Evolutionary conservation across 83 land plant species (phyloP), one percentile per base, ranked within the genome.

Genomic region (Picea mariana): DNA sequence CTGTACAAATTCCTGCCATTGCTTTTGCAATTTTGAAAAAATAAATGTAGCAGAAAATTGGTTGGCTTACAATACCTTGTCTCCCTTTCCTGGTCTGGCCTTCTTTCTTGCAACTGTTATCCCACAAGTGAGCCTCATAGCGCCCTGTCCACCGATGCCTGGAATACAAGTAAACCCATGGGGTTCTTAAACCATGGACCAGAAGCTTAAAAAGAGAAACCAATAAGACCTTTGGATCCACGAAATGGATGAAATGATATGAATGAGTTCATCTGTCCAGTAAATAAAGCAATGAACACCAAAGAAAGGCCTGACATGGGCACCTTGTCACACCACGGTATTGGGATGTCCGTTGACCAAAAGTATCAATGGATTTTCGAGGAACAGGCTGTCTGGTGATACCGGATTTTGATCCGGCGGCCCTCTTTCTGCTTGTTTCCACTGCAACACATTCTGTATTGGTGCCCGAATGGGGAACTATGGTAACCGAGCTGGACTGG

Each of bases 331-430:
- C 95, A 24, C 87, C 97, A 85, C 97, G 84, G 47, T 93, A 95
- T 82, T 94, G 93, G 15, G 97, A 95, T 18, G 97, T 95, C 76
- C 97, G 84, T 80, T 95, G 97, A 3, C 97, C 97, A 82, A 95
- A 95, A 69, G 97, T 95, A 47, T 95, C 97, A 59, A 95, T 91
- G 38, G 94, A 93, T 85, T 93, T 95, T 40, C 96, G 84, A 18
- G 93, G 94, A 78, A 95, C 94, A 16, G 91, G 88, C 78, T 85
- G 94, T 86, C 93, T 93, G 81, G 85, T 83, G 31, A 81, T 87
- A 55, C 59, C 59, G 11, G 58, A 42, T 9, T 81, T 71, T 59
- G 90, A 87, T 34, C 84, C 88, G 44, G 79, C 85, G 0, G 75
- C 86, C 72, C 95, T 88, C 86, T 94, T 94, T 82, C 87, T 91